Evolutionary conservation across 75 land plant genomes (phyloP).

Genomic region (Cryptomeria japonica): DNA sequence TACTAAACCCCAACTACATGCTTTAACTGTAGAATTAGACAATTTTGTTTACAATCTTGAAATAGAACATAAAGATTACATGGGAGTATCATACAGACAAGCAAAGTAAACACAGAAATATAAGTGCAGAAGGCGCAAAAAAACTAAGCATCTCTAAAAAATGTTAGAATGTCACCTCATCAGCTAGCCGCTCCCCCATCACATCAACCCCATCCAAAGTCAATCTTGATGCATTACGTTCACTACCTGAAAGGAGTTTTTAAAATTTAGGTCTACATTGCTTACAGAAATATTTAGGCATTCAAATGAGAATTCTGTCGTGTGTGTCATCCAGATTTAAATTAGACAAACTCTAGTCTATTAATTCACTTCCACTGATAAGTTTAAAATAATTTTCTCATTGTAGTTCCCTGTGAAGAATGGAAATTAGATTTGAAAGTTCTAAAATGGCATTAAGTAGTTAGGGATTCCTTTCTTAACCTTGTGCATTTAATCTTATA

Average conservation of each 20-base stretch:
- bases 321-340: not conserved
- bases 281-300: not conserved
- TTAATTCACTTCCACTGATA: not conserved
- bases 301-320: not conserved
- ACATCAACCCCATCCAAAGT: slow-evolving; percentile 93
- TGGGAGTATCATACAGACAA: not conserved
- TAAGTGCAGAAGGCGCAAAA: not conserved
- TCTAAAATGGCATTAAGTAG: not conserved
- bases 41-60: not conserved
- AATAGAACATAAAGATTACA: not conserved
- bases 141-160: not conserved
- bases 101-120: not conserved
- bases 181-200: slow-evolving; percentile 87
- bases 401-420: not conserved
- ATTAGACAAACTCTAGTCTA: not conserved
- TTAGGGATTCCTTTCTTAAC: not conserved
- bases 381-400: not conserved
- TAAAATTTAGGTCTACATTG: not conserved
- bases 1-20: not conserved
- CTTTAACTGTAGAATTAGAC: not conserved
- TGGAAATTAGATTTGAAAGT: not conserved
- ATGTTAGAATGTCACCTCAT: slow-evolving; percentile 62
- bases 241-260: slow-evolving; percentile 63
- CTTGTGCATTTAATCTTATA: not conserved
- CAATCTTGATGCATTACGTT: slow-evolving; percentile 46